Evolutionary conservation across 306 rosid genomes (phyloP).

Genomic region (Mimosa bimucronata): DNA sequence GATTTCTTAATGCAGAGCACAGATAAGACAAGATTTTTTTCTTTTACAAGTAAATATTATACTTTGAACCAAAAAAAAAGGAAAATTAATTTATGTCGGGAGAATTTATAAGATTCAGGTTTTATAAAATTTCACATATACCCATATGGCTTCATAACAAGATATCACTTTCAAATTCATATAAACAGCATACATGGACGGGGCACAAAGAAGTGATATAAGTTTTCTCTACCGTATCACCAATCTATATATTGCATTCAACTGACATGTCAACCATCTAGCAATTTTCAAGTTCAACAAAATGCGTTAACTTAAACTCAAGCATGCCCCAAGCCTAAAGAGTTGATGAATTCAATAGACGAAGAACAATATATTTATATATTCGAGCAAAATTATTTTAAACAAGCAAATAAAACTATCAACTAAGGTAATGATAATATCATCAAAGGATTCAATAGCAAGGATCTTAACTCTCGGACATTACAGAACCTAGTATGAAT

Average conservation of each 20-base stretch:
- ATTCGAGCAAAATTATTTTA: conserved; percentile 30
- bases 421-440: conserved; percentile 12
- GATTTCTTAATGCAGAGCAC: conserved; percentile 13
- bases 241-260: conserved; percentile 1
- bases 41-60: conserved; percentile 22
- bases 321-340: not conserved
- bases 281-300: conserved; percentile 5
- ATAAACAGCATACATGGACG: conserved; percentile 15
- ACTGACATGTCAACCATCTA: conserved; percentile 22
- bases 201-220: conserved; percentile 4
- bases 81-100: not conserved
- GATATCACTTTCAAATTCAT: conserved; percentile 12
- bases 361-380: not conserved
- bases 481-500: conserved; percentile 18
- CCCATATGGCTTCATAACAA: conserved; percentile 13
- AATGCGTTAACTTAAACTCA: conserved; percentile 1
- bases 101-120: conserved; percentile 22
- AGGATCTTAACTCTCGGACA: conserved; percentile 15
- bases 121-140: conserved; percentile 20
- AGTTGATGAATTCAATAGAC: conserved; percentile 22
- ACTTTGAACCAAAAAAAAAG: conserved; percentile 18
- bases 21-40: conserved; percentile 17
- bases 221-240: not conserved
- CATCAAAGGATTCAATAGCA: conserved; percentile 13
- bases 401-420: conserved; percentile 26